A percentile compares a stretch with the other conserved stretches of the same genome.
These are phyloP conservation scores for Sclerotinia subarctica DNA, from an alignment of 2,329 filamentous ascomycete genomes.

Conservation along the genomic window DNA sequence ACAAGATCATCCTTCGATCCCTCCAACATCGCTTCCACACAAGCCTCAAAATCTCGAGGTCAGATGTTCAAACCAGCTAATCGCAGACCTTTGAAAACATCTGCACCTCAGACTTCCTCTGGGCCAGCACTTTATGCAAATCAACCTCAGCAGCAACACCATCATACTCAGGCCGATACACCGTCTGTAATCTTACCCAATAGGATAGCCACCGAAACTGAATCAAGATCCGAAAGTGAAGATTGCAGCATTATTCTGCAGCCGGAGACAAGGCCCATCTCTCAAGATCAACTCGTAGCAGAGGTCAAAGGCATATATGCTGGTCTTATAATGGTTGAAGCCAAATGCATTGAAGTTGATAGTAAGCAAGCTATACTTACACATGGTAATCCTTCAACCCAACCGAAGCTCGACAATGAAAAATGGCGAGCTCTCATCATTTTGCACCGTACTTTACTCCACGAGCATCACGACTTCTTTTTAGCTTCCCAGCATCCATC, in stretches of 20 bases:
- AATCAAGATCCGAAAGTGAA: slow-evolving; percentile 54
- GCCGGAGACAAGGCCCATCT: slow-evolving; percentile 46
- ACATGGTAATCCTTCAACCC: slow-evolving; percentile 44
- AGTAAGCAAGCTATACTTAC: slow-evolving; percentile 55
- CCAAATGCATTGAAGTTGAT: slow-evolving; percentile 84
- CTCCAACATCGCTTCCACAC: slow-evolving; percentile 34
- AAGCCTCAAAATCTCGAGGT: slow-evolving; percentile 28
- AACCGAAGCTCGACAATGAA: slow-evolving; percentile 53
- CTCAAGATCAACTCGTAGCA: slow-evolving; percentile 35
- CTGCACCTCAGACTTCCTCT: slow-evolving; percentile 17
- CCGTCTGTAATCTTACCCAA: slow-evolving; percentile 10
- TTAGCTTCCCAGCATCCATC: slow-evolving; percentile 83
- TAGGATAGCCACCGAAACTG: neutral
- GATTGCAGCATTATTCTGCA: slow-evolving; percentile 50
- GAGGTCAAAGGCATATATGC: slow-evolving; percentile 61
- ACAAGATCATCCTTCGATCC: slow-evolving; percentile 31
- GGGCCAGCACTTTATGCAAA: neutral
- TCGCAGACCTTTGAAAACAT: slow-evolving; percentile 21
- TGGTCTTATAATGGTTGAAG: slow-evolving; percentile 78
- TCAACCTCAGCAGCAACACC: slow-evolving; percentile 11
- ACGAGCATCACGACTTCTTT: slow-evolving; percentile 85
- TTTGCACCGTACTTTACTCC: slow-evolving; percentile 73
- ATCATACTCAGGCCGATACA: neutral
- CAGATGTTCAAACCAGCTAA: slow-evolving; percentile 25
- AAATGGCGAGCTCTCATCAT: slow-evolving; percentile 85